Percentiles rank a stretch among this genome's conserved stretches.
Conservation (phyloP, 2,329 filamentous ascomycete species). For the Phaeosphaeria sp. region DNA sequence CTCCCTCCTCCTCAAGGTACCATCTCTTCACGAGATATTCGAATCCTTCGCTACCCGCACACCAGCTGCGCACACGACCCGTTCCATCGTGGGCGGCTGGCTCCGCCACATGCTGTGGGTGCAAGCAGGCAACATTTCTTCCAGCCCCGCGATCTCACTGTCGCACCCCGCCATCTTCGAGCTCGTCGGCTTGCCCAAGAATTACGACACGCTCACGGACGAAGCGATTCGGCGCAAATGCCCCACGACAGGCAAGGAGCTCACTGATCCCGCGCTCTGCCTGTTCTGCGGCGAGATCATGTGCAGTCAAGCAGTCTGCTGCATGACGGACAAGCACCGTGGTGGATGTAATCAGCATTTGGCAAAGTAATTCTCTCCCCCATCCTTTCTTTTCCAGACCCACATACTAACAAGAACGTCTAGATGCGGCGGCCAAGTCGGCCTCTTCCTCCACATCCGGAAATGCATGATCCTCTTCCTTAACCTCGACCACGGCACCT, state of each 20-base stretch:
- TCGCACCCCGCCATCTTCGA: constrained; percentile 94
- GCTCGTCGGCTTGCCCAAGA: constrained; percentile 87
- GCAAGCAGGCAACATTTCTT: constrained; percentile 51
- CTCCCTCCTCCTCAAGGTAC: constrained; percentile 75
- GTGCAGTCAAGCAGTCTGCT: constrained; percentile 93
- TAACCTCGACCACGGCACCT: constrained; percentile 82
- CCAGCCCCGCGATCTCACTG: constrained; percentile 54
- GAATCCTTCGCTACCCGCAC: constrained; percentile 56
- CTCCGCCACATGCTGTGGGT: constrained; percentile 66
- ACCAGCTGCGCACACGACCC: constrained; percentile 47
- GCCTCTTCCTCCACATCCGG: constrained; percentile 95
- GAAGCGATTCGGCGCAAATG: constrained; percentile 85
- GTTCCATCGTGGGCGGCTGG: constrained; percentile 71
- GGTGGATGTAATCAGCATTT: constrained; percentile 85
- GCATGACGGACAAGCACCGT: constrained; percentile 68
- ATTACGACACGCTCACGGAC: constrained; percentile 91
- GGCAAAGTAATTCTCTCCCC: constrained; percentile 68
- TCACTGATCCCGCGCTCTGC: constrained; percentile 90
- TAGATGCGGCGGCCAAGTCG: constrained; percentile 87
- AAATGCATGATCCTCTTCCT: constrained; percentile 93
- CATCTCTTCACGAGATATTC: constrained; percentile 81
- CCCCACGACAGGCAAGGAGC: constrained; percentile 87
- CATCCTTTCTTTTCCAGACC: constrained; percentile 25
- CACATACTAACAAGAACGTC: constrained; percentile 7
- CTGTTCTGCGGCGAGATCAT: constrained; percentile 97